Conservation (phyloP, 768 basidiomycete genomes). For the Austroboletus eburneus region DNA sequence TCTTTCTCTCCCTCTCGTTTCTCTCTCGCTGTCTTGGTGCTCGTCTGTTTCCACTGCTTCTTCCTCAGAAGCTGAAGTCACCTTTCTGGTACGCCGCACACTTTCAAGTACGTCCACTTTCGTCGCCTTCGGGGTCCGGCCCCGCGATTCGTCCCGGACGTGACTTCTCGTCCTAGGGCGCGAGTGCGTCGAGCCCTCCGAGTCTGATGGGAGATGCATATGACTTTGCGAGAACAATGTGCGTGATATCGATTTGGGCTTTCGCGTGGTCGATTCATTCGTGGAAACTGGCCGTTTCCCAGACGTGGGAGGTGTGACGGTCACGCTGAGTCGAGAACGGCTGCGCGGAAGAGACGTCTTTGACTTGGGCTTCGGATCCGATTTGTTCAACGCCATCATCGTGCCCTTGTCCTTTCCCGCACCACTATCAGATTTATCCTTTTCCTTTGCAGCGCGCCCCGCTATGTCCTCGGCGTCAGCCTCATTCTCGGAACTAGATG, state of each 20-base stretch:
- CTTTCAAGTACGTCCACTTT: slow-evolving; percentile 7
- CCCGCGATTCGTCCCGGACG: slow-evolving; percentile 21
- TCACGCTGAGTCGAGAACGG: slow-evolving; percentile 1
- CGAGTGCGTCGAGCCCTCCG: slow-evolving; percentile 16
- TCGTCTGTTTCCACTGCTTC: slow-evolving; percentile 6
- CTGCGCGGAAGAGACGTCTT: slow-evolving; percentile 7
- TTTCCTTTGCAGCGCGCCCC: slow-evolving; percentile 4
- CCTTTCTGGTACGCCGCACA: not conserved
- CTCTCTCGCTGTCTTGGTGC: slow-evolving; percentile 10
- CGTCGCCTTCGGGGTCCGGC: slow-evolving; percentile 5
- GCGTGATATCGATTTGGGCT: slow-evolving; percentile 17
- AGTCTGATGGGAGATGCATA: slow-evolving; percentile 15
- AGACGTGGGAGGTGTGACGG: not conserved
- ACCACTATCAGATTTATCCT: not conserved
- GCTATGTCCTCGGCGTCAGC: slow-evolving; percentile 8
- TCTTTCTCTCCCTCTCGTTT: slow-evolving; percentile 19
- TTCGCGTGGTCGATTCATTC: slow-evolving; percentile 4
- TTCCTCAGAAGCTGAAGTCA: slow-evolving; percentile 7
- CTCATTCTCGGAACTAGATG: slow-evolving; percentile 18
- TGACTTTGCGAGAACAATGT: slow-evolving; percentile 22
- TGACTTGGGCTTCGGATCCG: slow-evolving; percentile 7
- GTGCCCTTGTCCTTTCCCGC: slow-evolving; percentile 2
- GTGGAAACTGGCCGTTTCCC: not conserved
- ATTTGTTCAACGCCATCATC: slow-evolving; percentile 9
- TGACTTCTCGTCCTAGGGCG: slow-evolving; percentile 23